Conservation (phyloP, 1,284 basidiomycete genomes). For the Heterobasidion irregulare region DNA sequence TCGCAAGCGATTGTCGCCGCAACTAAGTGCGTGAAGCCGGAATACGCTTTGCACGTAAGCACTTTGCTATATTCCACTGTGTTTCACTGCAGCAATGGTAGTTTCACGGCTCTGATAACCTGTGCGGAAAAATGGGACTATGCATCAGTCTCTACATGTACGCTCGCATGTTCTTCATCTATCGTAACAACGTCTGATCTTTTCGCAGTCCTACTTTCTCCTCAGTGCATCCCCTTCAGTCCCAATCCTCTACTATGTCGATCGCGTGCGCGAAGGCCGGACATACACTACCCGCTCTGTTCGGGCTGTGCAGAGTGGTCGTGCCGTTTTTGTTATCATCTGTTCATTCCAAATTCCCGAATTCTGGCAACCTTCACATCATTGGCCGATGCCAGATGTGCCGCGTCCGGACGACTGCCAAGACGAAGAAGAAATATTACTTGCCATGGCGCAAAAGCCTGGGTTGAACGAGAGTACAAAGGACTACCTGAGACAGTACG, state of each 20-base stretch:
- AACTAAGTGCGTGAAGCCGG: conserved; percentile 61
- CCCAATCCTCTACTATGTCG: conserved; percentile 82
- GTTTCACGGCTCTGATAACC: conserved; percentile 20
- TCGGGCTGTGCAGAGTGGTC: conserved; percentile 69
- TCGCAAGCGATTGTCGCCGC: conserved; percentile 81
- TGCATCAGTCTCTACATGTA: neutral
- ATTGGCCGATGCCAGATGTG: conserved; percentile 54
- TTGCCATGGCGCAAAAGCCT: conserved; percentile 15
- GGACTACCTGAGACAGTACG: conserved; percentile 28
- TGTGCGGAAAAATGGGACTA: neutral
- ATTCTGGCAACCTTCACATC: conserved; percentile 59
- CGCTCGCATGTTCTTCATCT: neutral
- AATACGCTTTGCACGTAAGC: conserved; percentile 67
- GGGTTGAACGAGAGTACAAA: conserved; percentile 24
- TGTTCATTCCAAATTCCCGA: conserved; percentile 85
- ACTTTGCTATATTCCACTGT: neutral
- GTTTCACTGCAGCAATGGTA: conserved; percentile 18
- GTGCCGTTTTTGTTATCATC: conserved; percentile 73
- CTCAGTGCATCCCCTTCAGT: conserved; percentile 68
- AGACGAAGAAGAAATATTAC: conserved; percentile 37
- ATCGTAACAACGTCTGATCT: neutral
- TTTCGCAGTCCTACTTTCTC: conserved; percentile 70
- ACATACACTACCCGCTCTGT: conserved; percentile 72
- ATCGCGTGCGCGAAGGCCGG: conserved; percentile 75
- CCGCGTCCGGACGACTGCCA: conserved; percentile 59